Evolutionary conservation across 176 grass and related monocot genomes (phyloP).

Genomic region (Avena sativa): DNA sequence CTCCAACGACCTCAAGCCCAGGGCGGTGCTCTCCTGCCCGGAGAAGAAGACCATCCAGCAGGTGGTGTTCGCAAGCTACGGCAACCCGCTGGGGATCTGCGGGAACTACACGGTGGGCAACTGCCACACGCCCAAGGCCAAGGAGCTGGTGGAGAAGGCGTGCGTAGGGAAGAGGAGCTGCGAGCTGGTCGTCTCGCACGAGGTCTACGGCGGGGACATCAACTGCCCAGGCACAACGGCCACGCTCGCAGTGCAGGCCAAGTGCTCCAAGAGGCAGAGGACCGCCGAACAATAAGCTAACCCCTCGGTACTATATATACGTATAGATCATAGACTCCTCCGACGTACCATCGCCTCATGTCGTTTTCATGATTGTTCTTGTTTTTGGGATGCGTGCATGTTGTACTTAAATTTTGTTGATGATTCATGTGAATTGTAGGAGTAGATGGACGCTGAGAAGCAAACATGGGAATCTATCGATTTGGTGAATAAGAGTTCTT

Average conservation of each 20-base stretch:
- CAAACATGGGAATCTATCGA: constrained; percentile 37
- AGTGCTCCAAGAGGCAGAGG: constrained; percentile 71
- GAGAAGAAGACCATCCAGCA: constrained; percentile 72
- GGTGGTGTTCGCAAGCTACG: constrained; percentile 85
- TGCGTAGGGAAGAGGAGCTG: constrained; percentile 77
- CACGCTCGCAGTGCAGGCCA: constrained; percentile 89
- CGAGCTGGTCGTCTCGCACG: constrained; percentile 47
- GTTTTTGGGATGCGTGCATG: constrained; percentile 32
- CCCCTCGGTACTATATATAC: no score
- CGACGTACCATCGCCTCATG: no score
- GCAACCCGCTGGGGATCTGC: constrained; percentile 78
- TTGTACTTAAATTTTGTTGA: constrained; percentile 2
- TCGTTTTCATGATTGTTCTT: background rate
- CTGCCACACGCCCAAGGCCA: constrained; percentile 64
- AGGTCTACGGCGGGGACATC: constrained; percentile 64
- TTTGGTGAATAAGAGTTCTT: constrained; percentile 26
- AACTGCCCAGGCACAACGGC: constrained; percentile 67
- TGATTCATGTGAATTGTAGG: constrained; percentile 16
- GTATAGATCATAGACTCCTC: background rate
- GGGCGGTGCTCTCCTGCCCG: constrained; percentile 52
- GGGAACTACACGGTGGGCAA: constrained; percentile 80
- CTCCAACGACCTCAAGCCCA: constrained; percentile 42
- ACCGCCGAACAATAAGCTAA: constrained; percentile 47
- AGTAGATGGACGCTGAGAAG: constrained; percentile 39
- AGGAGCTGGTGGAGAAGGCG: constrained; percentile 58